These are phyloP conservation scores for Onygenales sp. DNA, from an alignment of 2,329 filamentous ascomycete genomes.

Conservation along the genomic window DNA sequence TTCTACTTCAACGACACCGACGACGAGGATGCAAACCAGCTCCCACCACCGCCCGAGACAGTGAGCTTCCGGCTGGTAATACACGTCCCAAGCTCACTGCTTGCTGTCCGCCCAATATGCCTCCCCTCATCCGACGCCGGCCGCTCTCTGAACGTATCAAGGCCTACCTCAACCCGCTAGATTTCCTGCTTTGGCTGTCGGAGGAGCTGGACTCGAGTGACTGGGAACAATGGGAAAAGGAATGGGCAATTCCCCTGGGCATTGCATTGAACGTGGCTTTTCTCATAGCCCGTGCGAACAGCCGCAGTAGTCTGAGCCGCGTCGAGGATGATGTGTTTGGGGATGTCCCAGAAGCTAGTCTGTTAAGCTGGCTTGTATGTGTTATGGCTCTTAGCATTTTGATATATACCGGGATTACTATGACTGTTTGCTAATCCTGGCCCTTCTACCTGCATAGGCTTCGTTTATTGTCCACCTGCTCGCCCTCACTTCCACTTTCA, in stretches of 20 bases:
- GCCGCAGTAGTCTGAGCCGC: conserved; percentile 40
- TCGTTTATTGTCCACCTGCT: conserved; percentile 63
- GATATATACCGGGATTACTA: conserved; percentile 5
- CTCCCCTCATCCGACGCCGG: conserved; percentile 70
- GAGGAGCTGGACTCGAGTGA: conserved; percentile 88
- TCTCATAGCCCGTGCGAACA: conserved; percentile 73
- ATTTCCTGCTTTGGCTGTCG: conserved; percentile 81
- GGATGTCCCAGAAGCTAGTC: conserved; percentile 54
- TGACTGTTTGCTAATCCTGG: conserved; percentile 8
- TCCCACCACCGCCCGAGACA: not conserved
- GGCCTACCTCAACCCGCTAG: conserved; percentile 72
- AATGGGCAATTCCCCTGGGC: conserved; percentile 67
- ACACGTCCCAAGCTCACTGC: not conserved
- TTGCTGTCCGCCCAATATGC: conserved; percentile 45
- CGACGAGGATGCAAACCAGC: not conserved
- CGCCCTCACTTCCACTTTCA: conserved; percentile 56
- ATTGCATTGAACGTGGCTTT: conserved; percentile 69
- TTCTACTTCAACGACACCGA: not conserved
- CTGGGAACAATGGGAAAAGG: conserved; percentile 68
- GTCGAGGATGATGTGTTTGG: conserved; percentile 75
- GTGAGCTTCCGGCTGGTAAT: not conserved
- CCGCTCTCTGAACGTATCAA: conserved; percentile 73
- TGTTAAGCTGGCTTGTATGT: conserved; percentile 57
- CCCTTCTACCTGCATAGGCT: conserved; percentile 38
- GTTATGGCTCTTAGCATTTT: not conserved